phyloP scores from a whole-genome alignment of 2,329 filamentous ascomycete species.

The Cercospora sojina region DNA sequence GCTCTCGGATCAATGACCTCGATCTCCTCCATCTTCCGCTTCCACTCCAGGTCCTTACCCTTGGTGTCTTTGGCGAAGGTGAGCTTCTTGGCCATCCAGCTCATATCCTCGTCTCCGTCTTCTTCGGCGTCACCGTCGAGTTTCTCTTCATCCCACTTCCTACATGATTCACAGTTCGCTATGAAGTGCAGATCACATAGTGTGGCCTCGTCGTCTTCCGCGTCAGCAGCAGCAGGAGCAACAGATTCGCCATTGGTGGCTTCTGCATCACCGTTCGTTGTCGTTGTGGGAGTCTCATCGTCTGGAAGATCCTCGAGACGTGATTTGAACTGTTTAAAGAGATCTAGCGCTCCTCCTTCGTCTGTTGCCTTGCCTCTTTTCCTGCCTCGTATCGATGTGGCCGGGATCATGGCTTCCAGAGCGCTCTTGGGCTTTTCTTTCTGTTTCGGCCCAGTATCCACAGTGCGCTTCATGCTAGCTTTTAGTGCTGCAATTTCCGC shows the following conservation, averaged over 20 bases:
- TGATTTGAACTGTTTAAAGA: constrained; percentile 76
- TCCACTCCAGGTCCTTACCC: constrained; percentile 87
- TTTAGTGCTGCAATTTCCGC: constrained; percentile 79
- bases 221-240: constrained; percentile 29
- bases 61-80: constrained; percentile 85
- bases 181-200: constrained; percentile 96
- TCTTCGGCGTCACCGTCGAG: constrained; percentile 56
- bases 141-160: constrained; percentile 72
- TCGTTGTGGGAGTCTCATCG: constrained; percentile 3
- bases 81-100: constrained; percentile 84
- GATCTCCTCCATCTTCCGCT: constrained; percentile 79
- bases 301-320: constrained; percentile 60
- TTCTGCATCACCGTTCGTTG: background rate
- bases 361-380: constrained; percentile 60
- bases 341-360: constrained; percentile 60
- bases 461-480: constrained; percentile 72
- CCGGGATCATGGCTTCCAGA: constrained; percentile 71
- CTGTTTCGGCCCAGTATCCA: constrained; percentile 37
- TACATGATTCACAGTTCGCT: constrained; percentile 88
- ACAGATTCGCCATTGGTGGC: constrained; percentile 15
- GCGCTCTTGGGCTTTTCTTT: constrained; percentile 64
- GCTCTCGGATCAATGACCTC: constrained; percentile 75
- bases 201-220: constrained; percentile 64
- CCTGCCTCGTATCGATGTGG: constrained; percentile 67
- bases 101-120: constrained; percentile 53